Conservation (phyloP, 768 basidiomycete species). For the Auriscalpium vulgare region DNA sequence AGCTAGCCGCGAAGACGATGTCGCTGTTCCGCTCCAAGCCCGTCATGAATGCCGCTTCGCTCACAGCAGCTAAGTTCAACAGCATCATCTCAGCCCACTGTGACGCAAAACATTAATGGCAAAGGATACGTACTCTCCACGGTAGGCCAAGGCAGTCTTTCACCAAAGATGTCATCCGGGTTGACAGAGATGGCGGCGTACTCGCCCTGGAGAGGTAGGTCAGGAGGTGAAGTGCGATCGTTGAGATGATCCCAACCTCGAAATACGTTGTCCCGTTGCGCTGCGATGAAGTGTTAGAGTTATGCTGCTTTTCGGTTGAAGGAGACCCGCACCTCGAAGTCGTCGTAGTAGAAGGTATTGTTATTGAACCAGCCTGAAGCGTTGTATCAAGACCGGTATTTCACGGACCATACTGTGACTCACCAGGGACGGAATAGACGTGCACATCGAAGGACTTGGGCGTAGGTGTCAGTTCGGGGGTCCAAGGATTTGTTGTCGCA, state of each 20-base stretch:
- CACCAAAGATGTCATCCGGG: conserved; percentile 41
- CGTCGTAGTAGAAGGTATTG: conserved; percentile 45
- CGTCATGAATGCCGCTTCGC: conserved; percentile 64
- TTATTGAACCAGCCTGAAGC: conserved; percentile 33
- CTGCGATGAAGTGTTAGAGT: conserved; percentile 20
- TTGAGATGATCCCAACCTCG: conserved; percentile 26
- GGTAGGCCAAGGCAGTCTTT: conserved; percentile 49
- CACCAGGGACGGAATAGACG: conserved; percentile 49
- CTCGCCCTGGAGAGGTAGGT: conserved; percentile 35
- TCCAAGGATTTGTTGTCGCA: conserved; percentile 39
- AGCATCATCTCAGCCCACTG: too few relatives aligned
- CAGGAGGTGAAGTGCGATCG: too few relatives aligned
- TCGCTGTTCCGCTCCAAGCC: conserved; percentile 55
- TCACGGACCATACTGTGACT: conserved; percentile 1
- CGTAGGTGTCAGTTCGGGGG: conserved; percentile 38
- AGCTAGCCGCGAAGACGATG: conserved; percentile 55
- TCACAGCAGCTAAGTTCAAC: conserved; percentile 32
- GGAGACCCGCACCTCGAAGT: conserved; percentile 26
- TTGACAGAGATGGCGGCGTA: conserved; percentile 56
- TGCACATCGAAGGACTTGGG: conserved; percentile 51
- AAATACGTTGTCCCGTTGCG: conserved; percentile 55
- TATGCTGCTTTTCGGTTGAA: too few relatives aligned
- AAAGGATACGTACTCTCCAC: conserved; percentile 34
- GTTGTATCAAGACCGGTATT: background rate
- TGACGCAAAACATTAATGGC: too few relatives aligned